Evolutionary conservation across 257 asterid genomes (phyloP).

Genomic region (Scutellaria barbata): DNA sequence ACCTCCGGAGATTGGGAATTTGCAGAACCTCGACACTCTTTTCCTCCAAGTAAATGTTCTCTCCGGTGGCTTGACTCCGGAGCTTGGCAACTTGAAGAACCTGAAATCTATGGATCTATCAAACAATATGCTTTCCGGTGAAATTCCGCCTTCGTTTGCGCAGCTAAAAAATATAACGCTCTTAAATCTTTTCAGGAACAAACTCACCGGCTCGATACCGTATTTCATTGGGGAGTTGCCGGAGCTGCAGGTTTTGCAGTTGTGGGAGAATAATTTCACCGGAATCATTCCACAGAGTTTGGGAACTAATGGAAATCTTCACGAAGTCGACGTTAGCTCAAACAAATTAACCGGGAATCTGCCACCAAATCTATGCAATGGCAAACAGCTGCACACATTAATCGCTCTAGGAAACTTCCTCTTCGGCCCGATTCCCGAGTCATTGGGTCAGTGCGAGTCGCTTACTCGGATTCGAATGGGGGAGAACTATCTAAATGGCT

Average conservation of each 20-base stretch:
- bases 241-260: constrained; percentile 75
- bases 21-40: constrained; percentile 80
- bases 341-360: constrained; percentile 87
- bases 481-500: constrained; percentile 83
- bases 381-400: constrained; percentile 66
- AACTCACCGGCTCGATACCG: constrained; percentile 92
- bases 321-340: constrained; percentile 73
- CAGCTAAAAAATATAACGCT: constrained; percentile 76
- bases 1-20: constrained; percentile 70
- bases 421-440: constrained; percentile 82
- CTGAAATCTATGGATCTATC: constrained; percentile 93
- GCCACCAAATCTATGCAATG: constrained; percentile 71
- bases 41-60: constrained; percentile 86
- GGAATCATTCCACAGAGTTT: constrained; percentile 78
- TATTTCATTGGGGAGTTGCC: constrained; percentile 81
- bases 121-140: constrained; percentile 75
- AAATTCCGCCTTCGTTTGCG: constrained; percentile 67
- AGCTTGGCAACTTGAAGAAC: constrained; percentile 72
- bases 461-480: constrained; percentile 86
- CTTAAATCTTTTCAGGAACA: constrained; percentile 81
- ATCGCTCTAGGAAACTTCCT: constrained; percentile 85
- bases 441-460: constrained; percentile 75
- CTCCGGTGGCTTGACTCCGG: constrained; percentile 66
- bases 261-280: constrained; percentile 97
- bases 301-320: constrained; percentile 75